A percentile compares a stretch with the other conserved stretches of the same genome.
Conservation (phyloP, 352 stramenopile species). For the Globisporangium cystogenes region DNA sequence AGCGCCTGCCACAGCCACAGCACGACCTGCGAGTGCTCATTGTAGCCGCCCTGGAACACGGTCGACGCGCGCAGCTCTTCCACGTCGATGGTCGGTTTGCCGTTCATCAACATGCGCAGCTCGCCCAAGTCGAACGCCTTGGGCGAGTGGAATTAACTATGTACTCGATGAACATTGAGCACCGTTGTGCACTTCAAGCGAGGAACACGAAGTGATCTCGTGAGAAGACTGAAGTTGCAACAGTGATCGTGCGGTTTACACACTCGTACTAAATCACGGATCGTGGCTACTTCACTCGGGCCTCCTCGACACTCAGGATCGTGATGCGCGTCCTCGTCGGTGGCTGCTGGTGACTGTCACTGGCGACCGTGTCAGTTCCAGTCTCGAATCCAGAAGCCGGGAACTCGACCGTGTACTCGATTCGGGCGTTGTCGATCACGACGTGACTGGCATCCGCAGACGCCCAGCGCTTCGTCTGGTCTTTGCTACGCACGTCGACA, state of each 20-base stretch:
- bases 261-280: too few relatives aligned
- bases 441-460: constrained; percentile 32
- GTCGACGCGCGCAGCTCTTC: constrained; percentile 78
- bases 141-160: too few relatives aligned
- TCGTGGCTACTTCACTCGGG: constrained; percentile 14
- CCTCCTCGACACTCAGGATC: not conserved
- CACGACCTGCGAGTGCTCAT: constrained; percentile 64
- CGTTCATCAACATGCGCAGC: constrained; percentile 41
- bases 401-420: constrained; percentile 33
- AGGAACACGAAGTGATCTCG: too few relatives aligned
- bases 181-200: too few relatives aligned
- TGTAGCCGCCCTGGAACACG: constrained; percentile 81
- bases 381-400: not conserved
- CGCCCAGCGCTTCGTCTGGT: constrained; percentile 52
- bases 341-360: too few relatives aligned
- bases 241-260: too few relatives aligned
- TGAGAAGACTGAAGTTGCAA: too few relatives aligned
- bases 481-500: constrained; percentile 73
- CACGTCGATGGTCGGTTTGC: constrained; percentile 69
- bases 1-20: constrained; percentile 82
- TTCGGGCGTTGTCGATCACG: constrained; percentile 47
- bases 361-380: too few relatives aligned
- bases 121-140: constrained; percentile 40
- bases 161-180: too few relatives aligned
- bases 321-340: not conserved